Percentiles rank a stretch among this genome's conserved stretches.
phyloP scores from a whole-genome alignment of 352 stramenopile genomes.

The Thalassiosira mediterranea region DNA sequence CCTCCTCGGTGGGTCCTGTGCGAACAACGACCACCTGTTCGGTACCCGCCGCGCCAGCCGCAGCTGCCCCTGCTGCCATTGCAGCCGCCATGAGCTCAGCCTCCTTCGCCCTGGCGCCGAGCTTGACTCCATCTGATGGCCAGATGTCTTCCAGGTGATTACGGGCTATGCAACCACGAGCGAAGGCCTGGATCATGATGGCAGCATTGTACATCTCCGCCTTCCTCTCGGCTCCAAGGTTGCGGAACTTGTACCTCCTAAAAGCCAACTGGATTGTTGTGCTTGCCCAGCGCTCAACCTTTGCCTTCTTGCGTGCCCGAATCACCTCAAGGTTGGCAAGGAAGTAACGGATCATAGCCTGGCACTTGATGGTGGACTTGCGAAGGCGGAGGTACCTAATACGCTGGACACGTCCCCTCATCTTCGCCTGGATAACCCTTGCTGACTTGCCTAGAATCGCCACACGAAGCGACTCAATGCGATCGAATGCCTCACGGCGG shows the following conservation, averaged over 20 bases:
- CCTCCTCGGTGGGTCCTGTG: slow-evolving; percentile 41
- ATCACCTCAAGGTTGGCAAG: slow-evolving; percentile 59
- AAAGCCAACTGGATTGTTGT: slow-evolving; percentile 58
- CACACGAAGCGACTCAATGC: slow-evolving; percentile 80
- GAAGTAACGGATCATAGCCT: slow-evolving; percentile 57
- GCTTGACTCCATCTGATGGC: slow-evolving; percentile 22
- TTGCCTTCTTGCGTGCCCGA: slow-evolving; percentile 33
- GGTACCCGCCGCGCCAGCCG: not conserved
- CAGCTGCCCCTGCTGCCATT: not conserved
- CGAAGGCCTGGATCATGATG: slow-evolving; percentile 70
- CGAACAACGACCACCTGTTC: slow-evolving; percentile 31
- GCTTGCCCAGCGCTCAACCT: slow-evolving; percentile 42
- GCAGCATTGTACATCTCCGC: slow-evolving; percentile 54
- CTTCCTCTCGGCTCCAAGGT: slow-evolving; percentile 50
- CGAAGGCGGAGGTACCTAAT: slow-evolving; percentile 40
- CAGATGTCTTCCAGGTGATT: slow-evolving; percentile 51
- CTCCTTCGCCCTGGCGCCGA: slow-evolving; percentile 11
- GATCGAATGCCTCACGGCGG: slow-evolving; percentile 83
- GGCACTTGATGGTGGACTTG: slow-evolving; percentile 32
- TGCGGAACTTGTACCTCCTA: slow-evolving; percentile 56
- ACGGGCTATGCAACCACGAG: slow-evolving; percentile 42
- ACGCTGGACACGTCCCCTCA: slow-evolving; percentile 35
- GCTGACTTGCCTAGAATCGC: slow-evolving; percentile 62
- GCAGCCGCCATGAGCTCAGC: not conserved
- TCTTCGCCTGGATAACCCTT: slow-evolving; percentile 47